These are phyloP conservation scores for Chenopodium berlandieri DNA, from an alignment of 148 eudicot genomes.

Conservation along the genomic window DNA sequence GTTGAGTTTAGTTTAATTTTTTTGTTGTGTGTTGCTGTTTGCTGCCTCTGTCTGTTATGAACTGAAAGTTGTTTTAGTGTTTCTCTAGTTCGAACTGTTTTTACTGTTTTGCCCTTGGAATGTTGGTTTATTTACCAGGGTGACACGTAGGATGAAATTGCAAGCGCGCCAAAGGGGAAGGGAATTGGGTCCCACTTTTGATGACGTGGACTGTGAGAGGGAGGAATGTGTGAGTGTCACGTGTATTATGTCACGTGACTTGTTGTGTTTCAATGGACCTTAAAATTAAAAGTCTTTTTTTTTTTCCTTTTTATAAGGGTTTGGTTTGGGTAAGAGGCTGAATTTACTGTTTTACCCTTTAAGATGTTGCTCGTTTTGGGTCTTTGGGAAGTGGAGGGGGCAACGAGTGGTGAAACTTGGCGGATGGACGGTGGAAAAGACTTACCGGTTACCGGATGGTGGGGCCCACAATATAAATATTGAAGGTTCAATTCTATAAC, in stretches of 20 bases:
- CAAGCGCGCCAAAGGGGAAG: slow-evolving; percentile 25
- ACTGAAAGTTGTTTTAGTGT: slow-evolving; percentile 41
- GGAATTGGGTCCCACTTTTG: slow-evolving; percentile 5
- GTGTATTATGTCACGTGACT: slow-evolving; percentile 11
- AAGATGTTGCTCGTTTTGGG: too few relatives aligned
- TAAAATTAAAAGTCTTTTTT: background rate
- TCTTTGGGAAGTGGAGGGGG: too few relatives aligned
- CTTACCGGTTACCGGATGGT: slow-evolving; percentile 16
- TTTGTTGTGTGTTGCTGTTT: slow-evolving; percentile 21
- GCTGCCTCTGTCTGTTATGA: slow-evolving; percentile 67
- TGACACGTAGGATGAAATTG: slow-evolving; percentile 22
- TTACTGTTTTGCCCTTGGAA: slow-evolving; percentile 30
- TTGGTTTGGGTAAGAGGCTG: background rate
- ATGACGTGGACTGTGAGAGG: slow-evolving; percentile 3
- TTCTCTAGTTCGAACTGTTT: background rate
- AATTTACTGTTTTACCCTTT: too few relatives aligned
- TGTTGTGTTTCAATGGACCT: background rate
- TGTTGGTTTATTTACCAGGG: slow-evolving; percentile 13
- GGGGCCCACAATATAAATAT: background rate
- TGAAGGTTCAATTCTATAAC: background rate
- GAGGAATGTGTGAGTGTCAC: background rate
- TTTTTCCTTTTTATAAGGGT: background rate
- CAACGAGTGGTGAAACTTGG: too few relatives aligned
- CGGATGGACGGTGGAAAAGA: background rate
- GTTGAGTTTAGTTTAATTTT: slow-evolving; percentile 7